These are phyloP conservation scores for Carallia pectinifolia DNA, from an alignment of 345 rosid species.

Conservation along the genomic window DNA sequence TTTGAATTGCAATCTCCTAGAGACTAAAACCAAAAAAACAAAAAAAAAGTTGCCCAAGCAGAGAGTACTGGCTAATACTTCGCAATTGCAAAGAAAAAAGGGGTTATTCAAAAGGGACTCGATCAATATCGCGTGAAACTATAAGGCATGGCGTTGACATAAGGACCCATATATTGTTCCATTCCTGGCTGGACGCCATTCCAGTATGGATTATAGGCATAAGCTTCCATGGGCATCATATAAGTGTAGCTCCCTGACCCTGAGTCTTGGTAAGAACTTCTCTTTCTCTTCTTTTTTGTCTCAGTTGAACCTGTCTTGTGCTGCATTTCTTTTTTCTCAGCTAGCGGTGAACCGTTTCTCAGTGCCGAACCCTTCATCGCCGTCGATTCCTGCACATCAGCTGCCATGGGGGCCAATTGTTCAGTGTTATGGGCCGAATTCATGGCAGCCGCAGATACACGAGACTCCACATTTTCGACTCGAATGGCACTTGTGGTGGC, in stretches of 20 bases:
- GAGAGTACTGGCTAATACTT: no score
- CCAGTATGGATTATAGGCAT: slow-evolving; percentile 71
- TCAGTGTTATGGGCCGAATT: no score
- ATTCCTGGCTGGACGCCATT: slow-evolving; percentile 70
- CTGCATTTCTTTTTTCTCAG: slow-evolving; percentile 27
- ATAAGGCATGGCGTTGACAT: slow-evolving; percentile 49
- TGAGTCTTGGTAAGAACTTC: slow-evolving; percentile 41
- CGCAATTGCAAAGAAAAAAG: background rate
- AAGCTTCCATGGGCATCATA: slow-evolving; percentile 82
- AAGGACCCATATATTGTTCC: slow-evolving; percentile 57
- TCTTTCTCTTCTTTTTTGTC: slow-evolving; percentile 84
- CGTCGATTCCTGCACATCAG: slow-evolving; percentile 52
- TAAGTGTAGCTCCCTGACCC: slow-evolving; percentile 53
- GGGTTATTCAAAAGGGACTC: slow-evolving; percentile 51
- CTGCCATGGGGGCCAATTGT: no score
- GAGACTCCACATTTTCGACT: no score
- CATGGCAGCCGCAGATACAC: no score
- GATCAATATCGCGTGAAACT: slow-evolving; percentile 49
- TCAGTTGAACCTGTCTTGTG: slow-evolving; percentile 43
- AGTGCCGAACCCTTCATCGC: slow-evolving; percentile 65
- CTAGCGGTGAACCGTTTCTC: slow-evolving; percentile 42
- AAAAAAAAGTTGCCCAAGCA: no score
- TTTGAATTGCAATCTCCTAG: no score
- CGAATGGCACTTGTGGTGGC: no score
- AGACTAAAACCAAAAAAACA: no score